Evolutionary conservation across 1,284 basidiomycete species (phyloP), one percentile per base, ranked within the genome.

Genomic region (Chalciporus sp.): DNA sequence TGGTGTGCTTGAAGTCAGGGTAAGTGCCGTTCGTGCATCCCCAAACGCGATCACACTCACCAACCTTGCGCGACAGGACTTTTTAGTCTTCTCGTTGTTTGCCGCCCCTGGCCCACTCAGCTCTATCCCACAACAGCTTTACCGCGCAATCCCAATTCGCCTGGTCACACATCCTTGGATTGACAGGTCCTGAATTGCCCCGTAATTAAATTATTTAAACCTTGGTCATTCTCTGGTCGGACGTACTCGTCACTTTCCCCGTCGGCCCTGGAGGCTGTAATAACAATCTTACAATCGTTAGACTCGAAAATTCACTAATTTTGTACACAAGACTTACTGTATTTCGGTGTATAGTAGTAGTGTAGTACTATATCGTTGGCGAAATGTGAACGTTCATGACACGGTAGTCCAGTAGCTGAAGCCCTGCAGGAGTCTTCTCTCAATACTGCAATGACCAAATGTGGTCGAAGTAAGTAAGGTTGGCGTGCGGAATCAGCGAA

Each of bases 111-210:
- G 51, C 16, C 62, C 56, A 33, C 48, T 60, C 57, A 65, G 47
- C 72, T 19, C 68, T 64, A 46, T 71, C 72, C 53, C 57, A 61
- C 28, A 63, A 63, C 61, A 69, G 55, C 31, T 77, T n/a, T 74
- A 77, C 58, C 63, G 77, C 27, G 64, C 71, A 14, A 70, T 83
- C 45, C 77, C 81, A 9, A 76, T 83, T 23, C 74, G 75, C 51
- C 58, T 84, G 33, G 80, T 81, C 10, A 81, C 79, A 4, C 80
- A 84, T 35, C 70, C 80, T 3, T 81, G 74, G 64, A 51, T 66
- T 41, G 78, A 79, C 47, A 58, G 57, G 49, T 58, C 60, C 28
- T 70, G 49, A 58, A 35, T 39, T 33, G 42, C 47, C 14, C 2
- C 41, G 47, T 28, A 26, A 45, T 26, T 39, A 61, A 60, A 57